These are phyloP conservation scores for Pleodorina starrii DNA, from an alignment of 139 green algal genomes.

Conservation along the genomic window DNA sequence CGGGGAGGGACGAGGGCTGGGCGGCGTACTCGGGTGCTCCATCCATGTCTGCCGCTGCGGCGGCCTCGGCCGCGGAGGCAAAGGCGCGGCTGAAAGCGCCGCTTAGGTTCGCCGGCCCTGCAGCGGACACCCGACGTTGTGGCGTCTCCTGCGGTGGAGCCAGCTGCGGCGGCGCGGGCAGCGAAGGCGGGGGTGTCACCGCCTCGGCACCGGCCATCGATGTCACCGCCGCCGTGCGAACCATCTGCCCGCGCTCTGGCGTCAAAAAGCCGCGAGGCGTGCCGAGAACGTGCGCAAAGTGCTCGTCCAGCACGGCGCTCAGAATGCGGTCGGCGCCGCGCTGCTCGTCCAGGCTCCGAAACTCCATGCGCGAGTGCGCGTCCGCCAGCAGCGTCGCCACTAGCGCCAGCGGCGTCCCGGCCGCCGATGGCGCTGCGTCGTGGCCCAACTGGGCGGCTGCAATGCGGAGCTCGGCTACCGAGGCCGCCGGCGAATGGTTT, in stretches of 20 bases:
- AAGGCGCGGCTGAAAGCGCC: not conserved
- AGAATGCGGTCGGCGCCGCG: conserved; percentile 40
- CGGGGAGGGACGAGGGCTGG: no score
- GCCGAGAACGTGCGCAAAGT: conserved; percentile 33
- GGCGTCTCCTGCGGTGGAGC: not conserved
- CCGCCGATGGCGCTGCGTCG: not conserved
- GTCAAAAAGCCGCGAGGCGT: conserved; percentile 41
- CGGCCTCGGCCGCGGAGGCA: not conserved
- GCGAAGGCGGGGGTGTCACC: not conserved
- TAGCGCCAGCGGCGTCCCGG: not conserved
- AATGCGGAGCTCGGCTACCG: not conserved
- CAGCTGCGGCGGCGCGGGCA: not conserved
- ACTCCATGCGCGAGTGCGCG: conserved; percentile 36
- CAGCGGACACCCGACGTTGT: not conserved
- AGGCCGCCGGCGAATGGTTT: not conserved
- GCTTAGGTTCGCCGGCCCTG: not conserved
- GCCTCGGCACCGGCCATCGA: not conserved
- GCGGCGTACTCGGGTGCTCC: no score
- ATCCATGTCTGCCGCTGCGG: no score
- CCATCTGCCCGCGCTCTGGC: not conserved
- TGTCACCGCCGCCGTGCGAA: not conserved
- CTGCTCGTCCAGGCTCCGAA: conserved; percentile 32
- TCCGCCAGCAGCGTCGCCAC: conserved; percentile 24
- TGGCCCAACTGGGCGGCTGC: not conserved
- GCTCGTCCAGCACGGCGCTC: conserved; percentile 43